phyloP scores from a whole-genome alignment of 2,329 filamentous ascomycete genomes.

The Trichoderma breve region DNA sequence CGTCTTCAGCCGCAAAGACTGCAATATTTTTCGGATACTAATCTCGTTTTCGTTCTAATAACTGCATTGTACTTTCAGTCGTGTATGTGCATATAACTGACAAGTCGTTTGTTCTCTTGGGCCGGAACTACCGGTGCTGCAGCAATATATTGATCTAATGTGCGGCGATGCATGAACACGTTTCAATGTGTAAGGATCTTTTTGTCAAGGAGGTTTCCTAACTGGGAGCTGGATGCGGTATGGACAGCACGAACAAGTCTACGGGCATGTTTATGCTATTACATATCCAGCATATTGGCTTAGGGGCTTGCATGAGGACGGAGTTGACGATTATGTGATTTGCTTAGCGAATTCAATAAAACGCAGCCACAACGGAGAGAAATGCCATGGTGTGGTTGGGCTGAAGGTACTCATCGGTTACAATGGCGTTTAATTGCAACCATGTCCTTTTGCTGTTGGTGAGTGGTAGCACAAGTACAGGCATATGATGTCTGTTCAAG shows the following conservation, averaged over 20 bases:
- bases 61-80: not conserved
- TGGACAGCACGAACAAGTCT: not conserved
- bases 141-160: constrained; percentile 2
- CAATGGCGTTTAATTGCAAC: not conserved
- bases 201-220: not conserved
- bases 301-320: not conserved
- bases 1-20: not conserved
- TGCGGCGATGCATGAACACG: constrained; percentile 17
- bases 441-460: not conserved
- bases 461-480: not conserved
- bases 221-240: not conserved
- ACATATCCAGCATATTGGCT: not conserved
- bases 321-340: not conserved
- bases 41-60: not conserved
- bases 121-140: not conserved
- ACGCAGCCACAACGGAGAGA: constrained; percentile 9
- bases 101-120: not conserved
- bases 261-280: not conserved
- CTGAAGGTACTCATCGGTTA: not conserved
- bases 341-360: constrained; percentile 10
- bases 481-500: not conserved
- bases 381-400: not conserved
- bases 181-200: constrained; percentile 7
- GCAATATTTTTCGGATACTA: not conserved
- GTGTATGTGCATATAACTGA: not conserved